Conservation (phyloP, 177 flowering plant species). For the Vitis hybrid region DNA sequence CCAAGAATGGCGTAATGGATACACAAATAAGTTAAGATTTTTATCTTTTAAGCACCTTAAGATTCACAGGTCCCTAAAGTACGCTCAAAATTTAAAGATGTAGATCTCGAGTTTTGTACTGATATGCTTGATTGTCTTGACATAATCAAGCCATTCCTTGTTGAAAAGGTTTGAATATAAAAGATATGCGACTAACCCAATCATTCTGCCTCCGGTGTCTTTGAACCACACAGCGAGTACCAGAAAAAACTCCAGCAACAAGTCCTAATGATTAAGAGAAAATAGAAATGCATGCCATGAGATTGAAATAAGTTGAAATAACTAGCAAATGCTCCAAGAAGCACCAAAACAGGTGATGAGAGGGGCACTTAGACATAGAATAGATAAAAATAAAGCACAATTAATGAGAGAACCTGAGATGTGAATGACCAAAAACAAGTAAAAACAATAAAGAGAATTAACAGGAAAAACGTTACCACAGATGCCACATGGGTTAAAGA, state of each 20-base stretch:
- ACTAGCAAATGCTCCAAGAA: not conserved
- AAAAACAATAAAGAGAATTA: not conserved
- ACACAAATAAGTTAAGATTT: no score
- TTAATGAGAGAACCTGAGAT: not conserved
- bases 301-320: not conserved
- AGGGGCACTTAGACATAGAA: not conserved
- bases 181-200: constrained; percentile 51
- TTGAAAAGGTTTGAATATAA: not conserved
- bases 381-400: not conserved
- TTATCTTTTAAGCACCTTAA: no score
- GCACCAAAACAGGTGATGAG: not conserved
- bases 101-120: not conserved
- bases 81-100: not conserved
- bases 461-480: no score
- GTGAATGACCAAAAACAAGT: not conserved
- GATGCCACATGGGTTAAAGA: no score
- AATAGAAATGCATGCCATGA: not conserved
- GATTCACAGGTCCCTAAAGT: no score
- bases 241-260: constrained; percentile 66
- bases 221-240: constrained; percentile 67
- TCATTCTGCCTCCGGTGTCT: constrained; percentile 58
- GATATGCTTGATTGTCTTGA: not conserved
- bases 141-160: not conserved
- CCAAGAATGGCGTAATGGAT: no score
- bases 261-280: constrained; percentile 38